These are phyloP conservation scores for Huntiella omanensis DNA, from an alignment of 2,329 filamentous ascomycete species.

Conservation along the genomic window DNA sequence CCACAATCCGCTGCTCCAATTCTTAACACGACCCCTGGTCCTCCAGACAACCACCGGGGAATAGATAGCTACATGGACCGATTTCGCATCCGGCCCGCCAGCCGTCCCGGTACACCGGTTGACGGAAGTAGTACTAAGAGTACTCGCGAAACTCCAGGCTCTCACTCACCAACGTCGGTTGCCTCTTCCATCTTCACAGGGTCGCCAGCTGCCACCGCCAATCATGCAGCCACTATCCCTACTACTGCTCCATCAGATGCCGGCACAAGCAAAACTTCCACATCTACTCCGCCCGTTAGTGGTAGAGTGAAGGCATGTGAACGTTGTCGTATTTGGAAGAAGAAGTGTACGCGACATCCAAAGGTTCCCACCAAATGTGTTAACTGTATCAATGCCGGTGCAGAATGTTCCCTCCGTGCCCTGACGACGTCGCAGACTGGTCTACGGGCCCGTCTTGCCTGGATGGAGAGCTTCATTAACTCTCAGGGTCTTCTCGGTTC, in stretches of 20 bases:
- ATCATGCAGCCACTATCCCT: not conserved
- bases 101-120: constrained; percentile 3
- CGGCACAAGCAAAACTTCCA: not conserved
- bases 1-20: no score
- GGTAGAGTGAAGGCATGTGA: constrained; percentile 7
- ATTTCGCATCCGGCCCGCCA: constrained; percentile 7
- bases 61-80: constrained; percentile 7
- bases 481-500: not conserved
- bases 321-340: constrained; percentile 7
- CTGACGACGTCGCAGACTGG: constrained; percentile 6
- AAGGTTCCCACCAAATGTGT: constrained; percentile 5
- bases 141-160: not conserved
- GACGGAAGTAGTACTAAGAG: not conserved
- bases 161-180: not conserved
- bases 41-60: not conserved
- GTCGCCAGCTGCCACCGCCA: not conserved
- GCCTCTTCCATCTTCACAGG: not conserved
- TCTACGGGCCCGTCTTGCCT: not conserved
- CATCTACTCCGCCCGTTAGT: not conserved
- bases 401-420: constrained; percentile 6
- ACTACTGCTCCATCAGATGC: not conserved
- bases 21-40: no score
- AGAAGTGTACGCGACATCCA: constrained; percentile 6
- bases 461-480: constrained; percentile 6
- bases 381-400: constrained; percentile 7